These are phyloP conservation scores for Meyerozyma carpophila DNA, from an alignment of 1,139 yeast species.

Conservation along the genomic window DNA sequence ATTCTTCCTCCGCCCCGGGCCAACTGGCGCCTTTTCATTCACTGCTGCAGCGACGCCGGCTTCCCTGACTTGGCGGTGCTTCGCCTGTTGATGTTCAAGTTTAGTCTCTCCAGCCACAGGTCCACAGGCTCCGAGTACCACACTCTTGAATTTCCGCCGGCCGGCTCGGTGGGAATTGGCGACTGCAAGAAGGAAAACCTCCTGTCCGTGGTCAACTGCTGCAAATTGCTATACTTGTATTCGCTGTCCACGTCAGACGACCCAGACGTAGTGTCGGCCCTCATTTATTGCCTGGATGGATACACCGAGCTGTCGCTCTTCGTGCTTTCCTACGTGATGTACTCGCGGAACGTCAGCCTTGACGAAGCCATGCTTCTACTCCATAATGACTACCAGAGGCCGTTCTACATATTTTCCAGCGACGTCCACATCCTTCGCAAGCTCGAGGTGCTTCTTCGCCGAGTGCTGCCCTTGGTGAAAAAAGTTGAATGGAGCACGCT, in stretches of 20 bases:
- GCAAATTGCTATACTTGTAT: conserved; percentile 51
- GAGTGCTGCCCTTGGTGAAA: conserved; percentile 43
- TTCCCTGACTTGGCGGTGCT: conserved; percentile 46
- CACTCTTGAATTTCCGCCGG: conserved; percentile 68
- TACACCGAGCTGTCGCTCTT: conserved; percentile 85
- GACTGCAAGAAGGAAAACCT: conserved; percentile 56
- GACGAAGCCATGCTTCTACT: conserved; percentile 52
- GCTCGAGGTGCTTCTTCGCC: conserved; percentile 54
- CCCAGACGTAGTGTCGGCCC: conserved; percentile 25
- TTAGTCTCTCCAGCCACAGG: conserved; percentile 19
- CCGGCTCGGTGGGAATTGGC: conserved; percentile 75
- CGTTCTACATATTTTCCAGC: conserved; percentile 75
- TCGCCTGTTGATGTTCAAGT: conserved; percentile 29
- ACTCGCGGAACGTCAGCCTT: conserved; percentile 51
- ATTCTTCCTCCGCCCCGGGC: conserved; percentile 31
- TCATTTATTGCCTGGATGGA: conserved; percentile 84
- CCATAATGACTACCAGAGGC: conserved; percentile 63
- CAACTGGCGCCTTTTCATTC: conserved; percentile 33
- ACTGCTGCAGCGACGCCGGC: conserved; percentile 50
- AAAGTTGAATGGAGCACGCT: conserved; percentile 19
- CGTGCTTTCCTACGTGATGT: conserved; percentile 66
- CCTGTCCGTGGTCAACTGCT: conserved; percentile 54
- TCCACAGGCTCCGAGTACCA: conserved; percentile 22
- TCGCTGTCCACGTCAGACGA: conserved; percentile 23
- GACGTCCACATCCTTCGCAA: conserved; percentile 65